Conservation (phyloP, 1,284 basidiomycete species). For the Sanghuangporus weigelae region DNA sequence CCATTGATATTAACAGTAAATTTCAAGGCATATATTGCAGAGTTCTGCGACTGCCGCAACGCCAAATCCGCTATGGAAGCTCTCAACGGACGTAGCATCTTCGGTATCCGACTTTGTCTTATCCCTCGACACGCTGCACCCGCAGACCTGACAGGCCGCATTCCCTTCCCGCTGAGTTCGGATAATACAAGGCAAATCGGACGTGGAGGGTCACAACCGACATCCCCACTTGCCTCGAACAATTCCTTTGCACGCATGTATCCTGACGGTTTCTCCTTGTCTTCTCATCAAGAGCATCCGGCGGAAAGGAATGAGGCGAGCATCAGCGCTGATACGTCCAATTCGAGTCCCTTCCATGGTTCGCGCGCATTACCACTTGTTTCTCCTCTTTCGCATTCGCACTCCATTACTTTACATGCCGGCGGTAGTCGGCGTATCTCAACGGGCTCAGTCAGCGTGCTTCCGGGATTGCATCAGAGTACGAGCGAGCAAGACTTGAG, state of each 20-base stretch:
- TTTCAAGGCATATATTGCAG: conserved; percentile 44
- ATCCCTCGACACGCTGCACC: conserved; percentile 23
- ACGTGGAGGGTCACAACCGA: conserved; percentile 2
- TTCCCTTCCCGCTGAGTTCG: conserved; percentile 4
- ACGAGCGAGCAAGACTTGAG: conserved; percentile 16
- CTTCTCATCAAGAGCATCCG: not conserved
- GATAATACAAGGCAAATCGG: not conserved
- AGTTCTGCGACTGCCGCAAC: conserved; percentile 59
- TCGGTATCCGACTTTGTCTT: conserved; percentile 28
- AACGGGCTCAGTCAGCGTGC: conserved; percentile 11
- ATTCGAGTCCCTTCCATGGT: conserved; percentile 13
- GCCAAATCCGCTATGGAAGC: conserved; percentile 39
- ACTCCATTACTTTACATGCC: not conserved
- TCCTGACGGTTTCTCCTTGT: not conserved
- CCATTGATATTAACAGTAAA: not conserved
- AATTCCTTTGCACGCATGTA: not conserved
- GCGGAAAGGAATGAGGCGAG: not conserved
- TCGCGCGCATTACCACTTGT: conserved; percentile 9
- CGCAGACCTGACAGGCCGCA: not conserved
- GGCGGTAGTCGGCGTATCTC: conserved; percentile 11
- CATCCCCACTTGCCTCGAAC: conserved; percentile 1
- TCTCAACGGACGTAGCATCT: conserved; percentile 29
- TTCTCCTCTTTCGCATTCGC: not conserved
- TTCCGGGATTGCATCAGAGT: conserved; percentile 5
- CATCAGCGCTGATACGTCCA: conserved; percentile 5